A percentile compares a stretch with the other conserved stretches of the same genome.
Evolutionary conservation across 257 asterid species (phyloP).

Genomic region (Datura wrightii): DNA sequence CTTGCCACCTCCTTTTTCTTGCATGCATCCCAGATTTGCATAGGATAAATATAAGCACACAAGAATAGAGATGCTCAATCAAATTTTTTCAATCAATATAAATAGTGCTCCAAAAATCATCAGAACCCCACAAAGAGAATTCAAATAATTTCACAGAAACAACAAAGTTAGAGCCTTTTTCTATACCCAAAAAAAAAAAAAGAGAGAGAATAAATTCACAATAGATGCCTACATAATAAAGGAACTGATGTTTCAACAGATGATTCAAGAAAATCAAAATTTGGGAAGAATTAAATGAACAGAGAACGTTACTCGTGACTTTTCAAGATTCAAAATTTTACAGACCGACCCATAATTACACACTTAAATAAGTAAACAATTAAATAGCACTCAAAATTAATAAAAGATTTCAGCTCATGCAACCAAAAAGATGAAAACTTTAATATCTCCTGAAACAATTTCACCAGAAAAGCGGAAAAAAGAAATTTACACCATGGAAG

Average conservation of each 20-base stretch:
- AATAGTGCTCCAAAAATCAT: background rate
- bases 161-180: too few relatives aligned
- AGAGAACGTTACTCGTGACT: slow-evolving; percentile 22
- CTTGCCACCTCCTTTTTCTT: background rate
- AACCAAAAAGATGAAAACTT: background rate
- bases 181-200: background rate
- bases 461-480: background rate
- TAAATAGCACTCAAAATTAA: background rate
- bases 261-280: background rate
- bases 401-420: slow-evolving; percentile 1
- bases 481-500: background rate
- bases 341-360: background rate
- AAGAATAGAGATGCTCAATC: background rate
- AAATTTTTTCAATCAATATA: background rate
- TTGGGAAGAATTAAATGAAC: slow-evolving; percentile 4
- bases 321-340: background rate
- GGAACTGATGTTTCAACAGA: background rate
- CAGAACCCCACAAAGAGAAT: too few relatives aligned
- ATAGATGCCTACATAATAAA: background rate
- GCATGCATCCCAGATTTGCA: background rate
- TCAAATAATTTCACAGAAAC: too few relatives aligned
- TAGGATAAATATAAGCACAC: background rate
- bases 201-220: background rate
- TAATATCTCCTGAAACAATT: too few relatives aligned
- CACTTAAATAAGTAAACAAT: background rate